Evolutionary conservation across 2,329 filamentous ascomycete species (phyloP), one percentile per base, ranked within the genome.

Genomic region (Cordyceps militaris): DNA sequence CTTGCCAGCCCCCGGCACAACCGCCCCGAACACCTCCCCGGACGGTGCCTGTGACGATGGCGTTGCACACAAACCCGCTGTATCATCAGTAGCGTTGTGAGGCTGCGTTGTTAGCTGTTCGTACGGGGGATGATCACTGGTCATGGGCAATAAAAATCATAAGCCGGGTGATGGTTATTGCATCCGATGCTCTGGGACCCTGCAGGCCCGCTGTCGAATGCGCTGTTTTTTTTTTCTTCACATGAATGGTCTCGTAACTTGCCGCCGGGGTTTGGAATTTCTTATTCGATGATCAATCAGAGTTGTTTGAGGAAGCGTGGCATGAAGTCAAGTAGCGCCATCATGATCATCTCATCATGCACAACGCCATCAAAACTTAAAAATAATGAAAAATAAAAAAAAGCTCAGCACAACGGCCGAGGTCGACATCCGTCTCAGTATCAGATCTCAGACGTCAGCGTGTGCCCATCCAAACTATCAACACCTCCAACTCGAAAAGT

Each of bases 171-270:
- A 47, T 46, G 52, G n/a, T n/a, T 42, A 53, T 44, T 54, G 51
- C 51, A 44, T 54, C 26, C 34, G 52, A 56, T 56, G 52, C 52
- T 56, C 23, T 23, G 13, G 42, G 42, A 47, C 51, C 51, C 51
- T 54, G 51, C 51, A 54, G 51, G 21, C 13, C 34, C 36, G 26
- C 24, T 30, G 32, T 26, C 24, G 24, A 52, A 9, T 42, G 36
- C 36, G 38, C 8, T 42, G 49, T 52, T 52, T 52, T 40, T 23
- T 19, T 40, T 21, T 11, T 19, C 30, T 32, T 6, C 11, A n/a
- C n/a, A n/a, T n/a, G n/a, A n/a, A n/a, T 32, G 6, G 30, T 32
- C 30, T 32, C 30, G 30, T 32, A 32, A n/a, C n/a, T n/a, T n/a
- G n/a, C n/a, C n/a, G n/a, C n/a, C n/a, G n/a, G n/a, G n/a, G n/a